Evolutionary conservation across 2,329 filamentous ascomycete genomes (phyloP).

Genomic region (Aspergillus sp.): DNA sequence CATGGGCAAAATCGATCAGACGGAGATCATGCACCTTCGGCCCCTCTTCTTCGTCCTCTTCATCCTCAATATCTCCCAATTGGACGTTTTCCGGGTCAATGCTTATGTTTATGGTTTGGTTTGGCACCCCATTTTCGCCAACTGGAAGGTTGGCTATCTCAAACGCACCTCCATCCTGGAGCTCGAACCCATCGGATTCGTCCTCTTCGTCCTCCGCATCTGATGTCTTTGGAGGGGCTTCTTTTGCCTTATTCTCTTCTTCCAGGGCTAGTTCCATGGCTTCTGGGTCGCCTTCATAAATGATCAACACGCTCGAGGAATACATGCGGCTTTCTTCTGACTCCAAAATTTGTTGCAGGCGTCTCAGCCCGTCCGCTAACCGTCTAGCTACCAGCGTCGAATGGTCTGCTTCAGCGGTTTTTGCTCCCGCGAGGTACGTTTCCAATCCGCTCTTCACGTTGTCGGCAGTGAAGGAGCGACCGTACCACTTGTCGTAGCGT

Average conservation of each 20-base stretch:
- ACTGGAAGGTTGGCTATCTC: conserved; percentile 33
- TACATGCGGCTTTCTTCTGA: conserved; percentile 66
- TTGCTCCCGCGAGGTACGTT: conserved; percentile 54
- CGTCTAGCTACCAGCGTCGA: conserved; percentile 45
- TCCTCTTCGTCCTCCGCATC: conserved; percentile 29
- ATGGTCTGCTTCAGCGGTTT: conserved; percentile 41
- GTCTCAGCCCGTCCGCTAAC: conserved; percentile 42
- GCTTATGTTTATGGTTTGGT: conserved; percentile 36
- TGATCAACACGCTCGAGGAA: conserved; percentile 62
- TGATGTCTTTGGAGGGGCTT: conserved; percentile 31
- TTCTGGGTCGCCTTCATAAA: conserved; percentile 64
- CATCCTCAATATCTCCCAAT: conserved; percentile 50
- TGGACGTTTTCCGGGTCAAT: conserved; percentile 39
- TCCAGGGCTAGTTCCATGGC: conserved; percentile 53
- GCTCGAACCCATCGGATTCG: conserved; percentile 12
- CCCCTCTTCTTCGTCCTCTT: conserved; percentile 55
- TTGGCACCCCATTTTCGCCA: conserved; percentile 27
- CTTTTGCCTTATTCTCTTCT: conserved; percentile 41
- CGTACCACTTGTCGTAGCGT: conserved; percentile 67
- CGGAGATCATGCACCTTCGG: conserved; percentile 77
- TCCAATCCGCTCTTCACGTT: conserved; percentile 60
- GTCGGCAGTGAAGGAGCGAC: conserved; percentile 56
- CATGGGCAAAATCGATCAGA: conserved; percentile 97
- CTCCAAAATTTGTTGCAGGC: conserved; percentile 51
- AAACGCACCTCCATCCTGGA: conserved; percentile 30